Percentiles rank a stretch among this genome's conserved stretches.
phyloP scores from a whole-genome alignment of 2,329 filamentous ascomycete genomes.

The Hymenotorrendiella dingleyae region DNA sequence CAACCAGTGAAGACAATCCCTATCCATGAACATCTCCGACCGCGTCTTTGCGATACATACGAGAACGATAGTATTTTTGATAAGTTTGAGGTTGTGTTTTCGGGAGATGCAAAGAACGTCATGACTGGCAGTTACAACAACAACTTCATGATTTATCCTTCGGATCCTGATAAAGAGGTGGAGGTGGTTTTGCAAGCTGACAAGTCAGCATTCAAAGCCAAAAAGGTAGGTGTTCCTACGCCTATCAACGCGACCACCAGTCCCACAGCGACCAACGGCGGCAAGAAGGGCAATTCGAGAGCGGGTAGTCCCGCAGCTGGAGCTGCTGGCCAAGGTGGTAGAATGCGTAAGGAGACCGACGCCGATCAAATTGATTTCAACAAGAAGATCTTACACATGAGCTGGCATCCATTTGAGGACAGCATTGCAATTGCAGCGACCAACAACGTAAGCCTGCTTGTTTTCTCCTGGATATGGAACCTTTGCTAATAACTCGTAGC shows the following conservation, averaged over 20 bases:
- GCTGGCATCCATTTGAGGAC: constrained; percentile 99
- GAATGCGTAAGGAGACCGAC: constrained; percentile 98
- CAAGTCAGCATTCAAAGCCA: constrained; percentile 98
- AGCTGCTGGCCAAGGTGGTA: constrained; percentile 69
- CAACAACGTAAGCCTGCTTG: constrained; percentile 81
- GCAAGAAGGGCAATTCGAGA: constrained; percentile 84
- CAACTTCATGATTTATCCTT: constrained; percentile 99
- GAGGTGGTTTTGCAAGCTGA: constrained; percentile 97
- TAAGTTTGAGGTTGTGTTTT: constrained; percentile 99
- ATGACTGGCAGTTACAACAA: constrained; percentile 99
- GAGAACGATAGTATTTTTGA: constrained; percentile 99
- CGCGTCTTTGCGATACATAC: constrained; percentile 93
- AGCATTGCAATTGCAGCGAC: constrained; percentile 99
- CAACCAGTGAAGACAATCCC: constrained; percentile 98
- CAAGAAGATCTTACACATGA: constrained; percentile 99
- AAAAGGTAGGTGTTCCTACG: constrained; percentile 97
- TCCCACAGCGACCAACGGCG: constrained; percentile 61
- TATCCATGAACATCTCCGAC: constrained; percentile 93
- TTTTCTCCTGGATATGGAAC: background rate
- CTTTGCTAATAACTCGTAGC: constrained; percentile 37
- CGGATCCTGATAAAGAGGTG: constrained; percentile 90
- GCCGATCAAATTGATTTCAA: constrained; percentile 99
- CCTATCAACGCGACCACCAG: constrained; percentile 83
- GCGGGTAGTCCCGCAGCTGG: constrained; percentile 79
- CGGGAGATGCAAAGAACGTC: constrained; percentile 94